phyloP scores from a whole-genome alignment of 192 early-diverging fungal genomes.

The Podila minutissima region DNA sequence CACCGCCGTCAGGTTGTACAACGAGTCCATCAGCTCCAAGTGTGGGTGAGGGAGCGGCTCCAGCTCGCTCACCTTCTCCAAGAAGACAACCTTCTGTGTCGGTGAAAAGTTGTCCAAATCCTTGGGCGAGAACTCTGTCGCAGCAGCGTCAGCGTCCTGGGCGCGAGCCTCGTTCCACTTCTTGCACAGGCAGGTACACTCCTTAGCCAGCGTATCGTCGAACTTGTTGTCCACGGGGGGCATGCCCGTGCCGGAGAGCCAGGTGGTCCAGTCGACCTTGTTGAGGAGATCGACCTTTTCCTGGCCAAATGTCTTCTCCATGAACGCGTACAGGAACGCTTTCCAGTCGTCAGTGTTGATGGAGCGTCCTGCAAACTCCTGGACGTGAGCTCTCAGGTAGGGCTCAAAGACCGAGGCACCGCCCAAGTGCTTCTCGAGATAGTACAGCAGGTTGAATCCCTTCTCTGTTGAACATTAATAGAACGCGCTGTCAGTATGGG shows the following conservation, averaged over 20 bases:
- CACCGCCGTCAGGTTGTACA: conserved; percentile 74
- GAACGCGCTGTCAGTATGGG: neutral
- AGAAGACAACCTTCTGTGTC: conserved; percentile 79
- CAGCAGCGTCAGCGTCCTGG: conserved; percentile 39
- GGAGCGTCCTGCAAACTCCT: conserved; percentile 84
- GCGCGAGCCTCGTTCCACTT: conserved; percentile 75
- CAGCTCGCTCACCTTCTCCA: conserved; percentile 76
- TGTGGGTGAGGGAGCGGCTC: conserved; percentile 67
- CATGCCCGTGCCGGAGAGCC: conserved; percentile 92
- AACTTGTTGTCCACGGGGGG: conserved; percentile 87
- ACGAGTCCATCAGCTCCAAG: conserved; percentile 73
- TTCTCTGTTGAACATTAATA: conserved; percentile 70
- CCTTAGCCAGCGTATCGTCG: conserved; percentile 84
- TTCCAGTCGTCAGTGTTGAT: conserved; percentile 94
- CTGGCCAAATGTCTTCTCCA: conserved; percentile 69
- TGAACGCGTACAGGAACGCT: conserved; percentile 80
- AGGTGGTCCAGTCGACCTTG: conserved; percentile 89
- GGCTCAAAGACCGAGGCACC: conserved; percentile 87
- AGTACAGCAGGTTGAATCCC: conserved; percentile 96
- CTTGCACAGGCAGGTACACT: conserved; percentile 80
- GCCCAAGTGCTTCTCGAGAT: conserved; percentile 90
- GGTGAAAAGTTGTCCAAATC: conserved; percentile 79
- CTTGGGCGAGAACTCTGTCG: conserved; percentile 60
- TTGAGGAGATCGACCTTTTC: conserved; percentile 78
- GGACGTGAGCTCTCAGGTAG: conserved; percentile 83